A percentile compares a stretch with the other conserved stretches of the same genome.
phyloP scores from a whole-genome alignment of 495 filamentous ascomycete genomes.

The Barbatosphaeria neglecta region DNA sequence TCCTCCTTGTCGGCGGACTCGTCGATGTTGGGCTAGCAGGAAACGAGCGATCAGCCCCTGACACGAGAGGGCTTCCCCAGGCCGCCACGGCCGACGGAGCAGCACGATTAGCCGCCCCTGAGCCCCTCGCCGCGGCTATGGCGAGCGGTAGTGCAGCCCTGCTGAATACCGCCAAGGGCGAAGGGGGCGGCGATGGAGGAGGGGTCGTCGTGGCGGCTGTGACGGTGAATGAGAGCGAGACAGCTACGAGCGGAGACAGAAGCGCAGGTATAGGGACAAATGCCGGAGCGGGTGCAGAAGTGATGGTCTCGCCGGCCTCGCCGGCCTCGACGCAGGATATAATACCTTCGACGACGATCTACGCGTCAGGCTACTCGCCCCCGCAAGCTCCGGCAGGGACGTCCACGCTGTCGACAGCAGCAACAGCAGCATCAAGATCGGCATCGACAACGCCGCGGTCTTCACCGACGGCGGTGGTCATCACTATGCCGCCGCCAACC shows the following conservation, averaged over 20 bases:
- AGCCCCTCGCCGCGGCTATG: neutral
- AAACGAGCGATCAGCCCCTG: too few relatives aligned
- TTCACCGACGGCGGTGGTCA: neutral
- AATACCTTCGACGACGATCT: neutral
- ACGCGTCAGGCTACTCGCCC: neutral
- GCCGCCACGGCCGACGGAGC: too few relatives aligned
- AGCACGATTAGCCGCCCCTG: too few relatives aligned
- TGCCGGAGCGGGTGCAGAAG: neutral
- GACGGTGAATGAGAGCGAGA: too few relatives aligned
- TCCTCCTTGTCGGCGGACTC: neutral
- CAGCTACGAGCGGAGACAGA: too few relatives aligned
- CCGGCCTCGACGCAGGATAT: neutral
- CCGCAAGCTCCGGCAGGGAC: neutral
- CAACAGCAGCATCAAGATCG: too few relatives aligned
- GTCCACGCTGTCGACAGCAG: neutral
- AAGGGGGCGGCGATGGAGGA: neutral
- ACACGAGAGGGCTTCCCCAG: too few relatives aligned
- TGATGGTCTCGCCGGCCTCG: neutral
- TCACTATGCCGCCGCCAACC: neutral
- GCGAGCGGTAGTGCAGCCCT: neutral
- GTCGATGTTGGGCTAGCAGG: neutral
- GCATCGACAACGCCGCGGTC: too few relatives aligned
- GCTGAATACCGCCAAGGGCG: too few relatives aligned
- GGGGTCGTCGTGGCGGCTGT: neutral
- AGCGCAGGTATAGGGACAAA: neutral